Evolutionary conservation across 768 basidiomycete species (phyloP), one percentile per base, ranked within the genome.

Genomic region (Termitomyces sp.): DNA sequence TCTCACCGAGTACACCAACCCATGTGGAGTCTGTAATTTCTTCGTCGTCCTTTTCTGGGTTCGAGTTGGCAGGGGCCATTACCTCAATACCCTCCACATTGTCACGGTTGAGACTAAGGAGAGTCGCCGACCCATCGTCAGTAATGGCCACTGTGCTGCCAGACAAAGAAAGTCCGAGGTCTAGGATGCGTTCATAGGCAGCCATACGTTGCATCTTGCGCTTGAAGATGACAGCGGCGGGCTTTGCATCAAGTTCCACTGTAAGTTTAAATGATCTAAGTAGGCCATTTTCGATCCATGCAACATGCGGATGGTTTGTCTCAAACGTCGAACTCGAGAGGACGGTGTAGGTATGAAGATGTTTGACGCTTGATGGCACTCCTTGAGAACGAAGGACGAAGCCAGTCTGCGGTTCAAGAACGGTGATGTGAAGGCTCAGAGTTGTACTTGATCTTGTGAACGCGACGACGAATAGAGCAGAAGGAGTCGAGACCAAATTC

Each of bases 341-440:
- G 51, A 72, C 60, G 38, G 74, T 62, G 41, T 75, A 72, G 19
- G 65, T 57, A 8, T 69, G 61, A 0, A 75, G 72, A 46, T 74
- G 64, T 37, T 63, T 53, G 51, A 80, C 71, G 54, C 64, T 73
- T 4, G 87, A 87, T 14, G 85, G 81, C 34, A 93, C 70, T 56
- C 82, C 74, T 1, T 72, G 74, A 23, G 70, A 77, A 12, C 75
- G 65, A 53, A 87, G 63, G 21, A 85, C 60, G 38, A 77, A 71
- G 4, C 87, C 89, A 4, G 79, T 82, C 3, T 68, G 53, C 0
- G 84, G 65, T 48, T 83, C 77, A 7, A 95, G 72, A 1, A 85
- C 75, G 21, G 84, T 81, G 60, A 90, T 75, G 55, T 89, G 85
- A 1, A 96, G 71, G 14, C 86, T 86, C 63, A 86, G 84, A 0